Evolutionary conservation across 495 filamentous ascomycete genomes (phyloP).

Genomic region (Apiosordaria backusii): DNA sequence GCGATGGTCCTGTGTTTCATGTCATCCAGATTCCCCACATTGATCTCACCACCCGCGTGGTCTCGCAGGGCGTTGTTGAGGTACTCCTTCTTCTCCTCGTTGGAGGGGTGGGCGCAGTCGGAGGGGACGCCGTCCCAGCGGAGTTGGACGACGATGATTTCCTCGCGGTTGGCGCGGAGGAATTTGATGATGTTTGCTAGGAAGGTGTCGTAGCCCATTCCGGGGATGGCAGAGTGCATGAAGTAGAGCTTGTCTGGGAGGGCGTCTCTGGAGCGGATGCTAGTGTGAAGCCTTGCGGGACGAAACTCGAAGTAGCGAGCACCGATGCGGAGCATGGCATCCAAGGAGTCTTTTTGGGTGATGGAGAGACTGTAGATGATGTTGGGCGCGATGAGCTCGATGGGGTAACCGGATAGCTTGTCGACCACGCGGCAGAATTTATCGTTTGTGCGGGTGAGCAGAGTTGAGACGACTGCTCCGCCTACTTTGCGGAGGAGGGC

Average conservation of each 20-base stretch:
- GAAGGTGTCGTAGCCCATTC: slow-evolving; percentile 50
- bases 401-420: slow-evolving; percentile 34
- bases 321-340: slow-evolving; percentile 46
- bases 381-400: slow-evolving; percentile 43
- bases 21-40: slow-evolving; percentile 36
- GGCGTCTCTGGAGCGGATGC: slow-evolving; percentile 32
- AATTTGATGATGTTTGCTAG: slow-evolving; percentile 45
- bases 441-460: slow-evolving; percentile 30
- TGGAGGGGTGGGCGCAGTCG: slow-evolving; percentile 42
- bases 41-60: slow-evolving; percentile 29
- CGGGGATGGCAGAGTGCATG: slow-evolving; percentile 52
- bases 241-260: slow-evolving; percentile 51
- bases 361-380: slow-evolving; percentile 52
- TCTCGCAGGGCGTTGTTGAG: slow-evolving; percentile 36
- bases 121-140: slow-evolving; percentile 52
- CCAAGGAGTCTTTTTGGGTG: slow-evolving; percentile 51
- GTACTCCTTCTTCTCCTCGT: slow-evolving; percentile 41
- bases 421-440: slow-evolving; percentile 32
- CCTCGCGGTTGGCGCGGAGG: slow-evolving; percentile 40
- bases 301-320: slow-evolving; percentile 56
- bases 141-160: slow-evolving; percentile 52
- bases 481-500: slow-evolving; percentile 38
- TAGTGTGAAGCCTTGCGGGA: slow-evolving; percentile 46
- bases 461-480: slow-evolving; percentile 37
- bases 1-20: slow-evolving; percentile 36